Percentiles rank a stretch among this genome's conserved stretches.
These are phyloP conservation scores for Dactylorhiza incarnata DNA, from an alignment of 106 monocot species.

Conservation along the genomic window DNA sequence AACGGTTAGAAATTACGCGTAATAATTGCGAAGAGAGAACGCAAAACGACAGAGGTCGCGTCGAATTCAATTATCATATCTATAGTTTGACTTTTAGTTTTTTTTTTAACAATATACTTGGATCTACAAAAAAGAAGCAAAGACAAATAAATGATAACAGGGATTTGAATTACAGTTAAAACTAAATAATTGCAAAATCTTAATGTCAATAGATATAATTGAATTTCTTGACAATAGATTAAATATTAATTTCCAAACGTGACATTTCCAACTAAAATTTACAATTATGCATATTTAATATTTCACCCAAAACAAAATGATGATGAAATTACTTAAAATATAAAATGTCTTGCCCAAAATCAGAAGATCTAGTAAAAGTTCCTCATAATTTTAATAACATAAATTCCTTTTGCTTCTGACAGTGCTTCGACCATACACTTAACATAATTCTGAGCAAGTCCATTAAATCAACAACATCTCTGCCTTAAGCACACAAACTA, in stretches of 20 bases:
- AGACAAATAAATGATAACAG: not conserved
- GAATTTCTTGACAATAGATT: not conserved
- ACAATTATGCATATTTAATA: not conserved
- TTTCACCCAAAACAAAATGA: not conserved
- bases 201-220: not conserved
- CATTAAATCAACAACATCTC: not conserved
- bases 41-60: no score
- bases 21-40: no score
- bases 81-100: not conserved
- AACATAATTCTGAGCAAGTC: not conserved
- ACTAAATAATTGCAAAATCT: not conserved
- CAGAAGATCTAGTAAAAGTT: not conserved
- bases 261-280: no score
- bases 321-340: not conserved
- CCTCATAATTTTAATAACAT: not conserved
- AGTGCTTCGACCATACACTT: not conserved
- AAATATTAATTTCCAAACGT: no score
- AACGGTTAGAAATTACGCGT: no score
- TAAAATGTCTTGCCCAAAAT: not conserved
- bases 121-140: not conserved
- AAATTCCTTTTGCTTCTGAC: not conserved
- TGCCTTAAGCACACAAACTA: not conserved
- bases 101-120: not conserved
- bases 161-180: not conserved
- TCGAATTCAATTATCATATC: not conserved